Conservation (phyloP, 2,329 filamentous ascomycete species). For the Cercospora citrullina region DNA sequence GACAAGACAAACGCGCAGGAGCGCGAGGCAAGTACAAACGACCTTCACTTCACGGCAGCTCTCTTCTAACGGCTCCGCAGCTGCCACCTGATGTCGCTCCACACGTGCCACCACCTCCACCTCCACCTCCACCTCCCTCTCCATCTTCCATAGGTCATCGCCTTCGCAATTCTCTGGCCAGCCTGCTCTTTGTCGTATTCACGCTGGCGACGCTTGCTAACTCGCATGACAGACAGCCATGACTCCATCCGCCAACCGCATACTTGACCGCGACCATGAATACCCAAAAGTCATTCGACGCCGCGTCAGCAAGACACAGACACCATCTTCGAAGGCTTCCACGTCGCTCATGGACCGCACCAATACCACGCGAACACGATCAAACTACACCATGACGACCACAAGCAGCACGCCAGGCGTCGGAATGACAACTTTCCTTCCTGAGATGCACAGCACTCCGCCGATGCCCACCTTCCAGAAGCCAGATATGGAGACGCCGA, state of each 20-base stretch:
- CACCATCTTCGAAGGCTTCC: slow-evolving; percentile 14
- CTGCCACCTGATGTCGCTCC: background rate
- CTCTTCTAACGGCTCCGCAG: background rate
- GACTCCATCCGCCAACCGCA: slow-evolving; percentile 20
- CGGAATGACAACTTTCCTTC: slow-evolving; percentile 30
- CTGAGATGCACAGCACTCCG: slow-evolving; percentile 35
- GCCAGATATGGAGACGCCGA: slow-evolving; percentile 23
- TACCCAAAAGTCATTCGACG: slow-evolving; percentile 21
- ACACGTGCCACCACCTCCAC: background rate
- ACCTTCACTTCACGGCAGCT: background rate
- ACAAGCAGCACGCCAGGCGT: slow-evolving; percentile 14
- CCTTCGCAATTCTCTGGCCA: slow-evolving; percentile 22
- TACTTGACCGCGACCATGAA: slow-evolving; percentile 21
- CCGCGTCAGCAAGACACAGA: slow-evolving; percentile 25
- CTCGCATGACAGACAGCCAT: slow-evolving; percentile 23
- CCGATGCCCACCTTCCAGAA: slow-evolving; percentile 37
- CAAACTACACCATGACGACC: slow-evolving; percentile 23
- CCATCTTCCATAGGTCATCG: background rate
- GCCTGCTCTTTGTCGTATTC: slow-evolving; percentile 4
- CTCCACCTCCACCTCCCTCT: background rate
- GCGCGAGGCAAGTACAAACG: background rate
- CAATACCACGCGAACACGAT: slow-evolving; percentile 22
- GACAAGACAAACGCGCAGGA: background rate
- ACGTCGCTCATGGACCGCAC: slow-evolving; percentile 28
- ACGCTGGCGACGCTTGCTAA: slow-evolving; percentile 4